Evolutionary conservation across 2,329 filamentous ascomycete species (phyloP), one percentile per base, ranked within the genome.

Genomic region (Fusarium verrucosum): DNA sequence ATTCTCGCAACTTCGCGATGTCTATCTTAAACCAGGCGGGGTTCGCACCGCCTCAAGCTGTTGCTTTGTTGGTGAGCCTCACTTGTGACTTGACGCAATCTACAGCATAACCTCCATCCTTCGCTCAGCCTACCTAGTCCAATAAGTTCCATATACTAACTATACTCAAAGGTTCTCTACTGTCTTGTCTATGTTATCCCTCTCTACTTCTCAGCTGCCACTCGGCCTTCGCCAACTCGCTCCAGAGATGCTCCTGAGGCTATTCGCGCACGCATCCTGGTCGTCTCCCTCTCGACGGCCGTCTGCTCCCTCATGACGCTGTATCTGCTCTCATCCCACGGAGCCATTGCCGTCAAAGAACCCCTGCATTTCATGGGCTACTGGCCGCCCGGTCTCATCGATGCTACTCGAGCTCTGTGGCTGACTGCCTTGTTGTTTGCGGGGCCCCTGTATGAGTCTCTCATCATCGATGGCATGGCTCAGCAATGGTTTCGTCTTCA

Each of bases 161-260:
- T 46, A 35, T 36, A 45, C 46, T 26, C 43, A 49, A 37, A 74
- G 92, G 79, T 94, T 62, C 77, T 89, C 62, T 96, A 96, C 78
- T 96, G 92, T n/a, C 77, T 93, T 69, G 79, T 92, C 80, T 99
- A 98, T 79, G 92, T 99, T 70, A 81, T 91, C 5, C 94, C 95
- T 22, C 92, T 98, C 78, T 97, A 99, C 81, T 82, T 94, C 64
- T 95, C 90, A 19, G 78, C 87, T 5, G 84, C 87, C 19, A 96
- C 94, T 7, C 87, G 94, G 49, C 93, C 94, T 8, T 95, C 92
- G 9, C 85, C 87, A 23, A 87, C 84, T 51, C 85, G 96, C 25
- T 92, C 91, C 60, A 89, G 95, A 73, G 94, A 98, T 85, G 90
- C 92, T 25, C 92, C 94, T 10, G 89, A 90, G 11, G 92, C 96